A percentile compares a stretch with the other conserved stretches of the same genome.
Conservation (phyloP, 306 rosid species). For the Amphicarpaea edgeworthii region DNA sequence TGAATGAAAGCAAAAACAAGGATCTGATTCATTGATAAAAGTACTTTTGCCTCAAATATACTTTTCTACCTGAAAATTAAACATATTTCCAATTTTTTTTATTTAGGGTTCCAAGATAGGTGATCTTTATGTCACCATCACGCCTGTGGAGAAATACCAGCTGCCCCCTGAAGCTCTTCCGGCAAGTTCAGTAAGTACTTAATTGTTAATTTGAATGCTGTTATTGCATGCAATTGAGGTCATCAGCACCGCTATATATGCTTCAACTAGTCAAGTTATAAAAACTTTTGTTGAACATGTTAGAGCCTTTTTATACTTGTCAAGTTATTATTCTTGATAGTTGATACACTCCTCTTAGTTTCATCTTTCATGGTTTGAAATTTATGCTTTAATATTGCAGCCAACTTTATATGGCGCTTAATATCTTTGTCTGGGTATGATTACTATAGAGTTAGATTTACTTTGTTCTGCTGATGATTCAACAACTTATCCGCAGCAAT, state of each 20-base stretch:
- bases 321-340: constrained; percentile 15
- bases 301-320: not conserved
- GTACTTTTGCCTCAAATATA: no score
- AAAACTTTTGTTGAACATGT: constrained; percentile 17
- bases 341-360: constrained; percentile 21
- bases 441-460: not conserved
- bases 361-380: constrained; percentile 28
- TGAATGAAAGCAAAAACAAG: no score
- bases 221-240: constrained; percentile 9
- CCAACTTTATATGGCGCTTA: constrained; percentile 17
- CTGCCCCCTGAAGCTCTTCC: constrained; percentile 80
- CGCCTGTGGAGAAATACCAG: constrained; percentile 70
- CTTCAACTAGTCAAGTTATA: constrained; percentile 1
- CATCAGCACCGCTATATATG: constrained; percentile 6
- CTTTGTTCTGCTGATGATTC: constrained; percentile 18
- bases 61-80: no score
- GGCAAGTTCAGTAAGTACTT: constrained; percentile 60
- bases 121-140: constrained; percentile 63
- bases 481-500: constrained; percentile 3
- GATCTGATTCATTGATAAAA: no score
- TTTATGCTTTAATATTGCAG: constrained; percentile 20
- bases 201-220: constrained; percentile 17
- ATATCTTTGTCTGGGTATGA: constrained; percentile 30
- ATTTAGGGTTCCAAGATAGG: constrained; percentile 81
- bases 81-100: constrained; percentile 15